phyloP scores from a whole-genome alignment of 2,329 filamentous ascomycete genomes.

The Pestalotiopsis sp. region DNA sequence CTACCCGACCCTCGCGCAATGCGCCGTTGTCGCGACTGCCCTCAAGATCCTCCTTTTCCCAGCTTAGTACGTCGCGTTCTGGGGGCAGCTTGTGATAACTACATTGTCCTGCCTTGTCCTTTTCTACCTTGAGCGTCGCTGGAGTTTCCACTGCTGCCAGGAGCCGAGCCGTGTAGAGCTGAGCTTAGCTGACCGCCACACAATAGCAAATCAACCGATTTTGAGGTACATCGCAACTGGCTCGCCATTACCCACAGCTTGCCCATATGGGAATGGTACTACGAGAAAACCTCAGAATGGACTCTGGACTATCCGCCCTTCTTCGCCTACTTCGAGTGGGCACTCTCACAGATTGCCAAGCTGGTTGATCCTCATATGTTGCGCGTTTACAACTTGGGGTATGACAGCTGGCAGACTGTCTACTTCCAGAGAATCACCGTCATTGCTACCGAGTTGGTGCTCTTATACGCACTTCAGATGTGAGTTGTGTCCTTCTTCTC shows the following conservation, averaged over 20 bases:
- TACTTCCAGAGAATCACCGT: constrained; percentile 94
- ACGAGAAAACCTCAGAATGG: constrained; percentile 98
- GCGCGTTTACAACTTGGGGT: constrained; percentile 75
- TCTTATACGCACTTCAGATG: constrained; percentile 81
- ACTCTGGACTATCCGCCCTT: constrained; percentile 98
- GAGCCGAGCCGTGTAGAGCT: not conserved
- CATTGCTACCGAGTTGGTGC: constrained; percentile 79
- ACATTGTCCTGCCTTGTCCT: not conserved
- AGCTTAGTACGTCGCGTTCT: constrained; percentile 75
- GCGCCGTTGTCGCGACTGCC: constrained; percentile 81
- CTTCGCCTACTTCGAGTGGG: constrained; percentile 97
- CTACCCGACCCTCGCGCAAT: constrained; percentile 88
- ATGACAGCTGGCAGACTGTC: constrained; percentile 91
- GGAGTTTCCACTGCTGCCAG: not conserved
- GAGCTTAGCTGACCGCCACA: not conserved
- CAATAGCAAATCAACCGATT: constrained; percentile 95
- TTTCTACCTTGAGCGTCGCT: not conserved
- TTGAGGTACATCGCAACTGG: constrained; percentile 99
- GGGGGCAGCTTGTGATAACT: not conserved
- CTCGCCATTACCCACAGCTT: constrained; percentile 92
- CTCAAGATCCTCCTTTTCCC: constrained; percentile 93
- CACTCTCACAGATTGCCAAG: constrained; percentile 78
- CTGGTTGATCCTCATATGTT: constrained; percentile 83
- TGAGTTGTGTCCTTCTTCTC: constrained; percentile 41
- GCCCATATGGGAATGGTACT: constrained; percentile 89